phyloP scores from a whole-genome alignment of 257 asterid species.

The Rauvolfia tetraphylla region DNA sequence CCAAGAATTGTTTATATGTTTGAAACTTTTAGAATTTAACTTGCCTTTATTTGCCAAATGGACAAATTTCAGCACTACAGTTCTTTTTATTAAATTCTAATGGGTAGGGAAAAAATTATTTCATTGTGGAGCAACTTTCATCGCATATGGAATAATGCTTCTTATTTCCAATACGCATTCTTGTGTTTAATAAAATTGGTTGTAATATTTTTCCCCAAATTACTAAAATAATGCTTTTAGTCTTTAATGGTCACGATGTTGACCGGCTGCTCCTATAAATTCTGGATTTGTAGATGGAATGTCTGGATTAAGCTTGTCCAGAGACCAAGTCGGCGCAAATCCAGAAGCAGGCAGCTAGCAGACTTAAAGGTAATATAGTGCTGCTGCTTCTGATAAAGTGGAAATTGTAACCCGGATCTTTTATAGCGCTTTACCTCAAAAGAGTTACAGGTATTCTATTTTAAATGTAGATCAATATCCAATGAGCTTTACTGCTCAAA shows the following conservation, averaged over 20 bases:
- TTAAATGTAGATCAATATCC: slow-evolving; percentile 4
- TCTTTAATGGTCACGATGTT: not conserved
- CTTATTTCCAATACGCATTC: too few species aligned
- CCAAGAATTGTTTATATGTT: not conserved
- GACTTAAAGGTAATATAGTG: slow-evolving; percentile 4
- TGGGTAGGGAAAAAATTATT: not conserved
- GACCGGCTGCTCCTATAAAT: not conserved
- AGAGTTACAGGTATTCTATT: slow-evolving; percentile 1
- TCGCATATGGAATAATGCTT: too few species aligned
- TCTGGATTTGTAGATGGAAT: slow-evolving; percentile 55
- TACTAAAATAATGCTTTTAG: not conserved
- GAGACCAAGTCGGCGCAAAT: not conserved
- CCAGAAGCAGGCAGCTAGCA: not conserved
- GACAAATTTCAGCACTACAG: not conserved
- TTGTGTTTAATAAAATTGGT: too few species aligned
- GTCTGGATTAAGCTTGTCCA: slow-evolving; percentile 42
- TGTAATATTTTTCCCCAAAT: not conserved
- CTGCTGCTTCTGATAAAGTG: slow-evolving; percentile 11
- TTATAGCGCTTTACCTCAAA: not conserved
- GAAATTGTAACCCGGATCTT: slow-evolving; percentile 1
- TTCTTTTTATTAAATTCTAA: not conserved
- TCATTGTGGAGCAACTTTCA: not conserved
- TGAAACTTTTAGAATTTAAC: not conserved
- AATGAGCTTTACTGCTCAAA: not conserved
- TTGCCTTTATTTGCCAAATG: not conserved